These are phyloP conservation scores for Metschnikowia gelsemii DNA, from an alignment of 805 yeast genomes.

Conservation along the genomic window DNA sequence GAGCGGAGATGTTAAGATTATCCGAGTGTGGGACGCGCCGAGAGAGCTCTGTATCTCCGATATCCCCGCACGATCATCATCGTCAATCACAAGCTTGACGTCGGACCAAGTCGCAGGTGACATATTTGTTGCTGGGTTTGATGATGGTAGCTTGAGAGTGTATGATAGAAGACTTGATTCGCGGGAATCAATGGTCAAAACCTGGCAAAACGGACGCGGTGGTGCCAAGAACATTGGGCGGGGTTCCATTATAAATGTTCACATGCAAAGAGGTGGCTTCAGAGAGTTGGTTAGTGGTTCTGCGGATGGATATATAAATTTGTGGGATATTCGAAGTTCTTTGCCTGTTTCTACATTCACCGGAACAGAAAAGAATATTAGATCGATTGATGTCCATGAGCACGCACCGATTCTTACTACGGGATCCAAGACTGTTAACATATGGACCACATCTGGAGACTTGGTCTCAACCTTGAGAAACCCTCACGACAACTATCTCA, in stretches of 20 bases:
- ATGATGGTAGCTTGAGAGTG: slow-evolving; percentile 83
- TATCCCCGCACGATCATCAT: slow-evolving; percentile 87
- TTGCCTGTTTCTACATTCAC: slow-evolving; percentile 68
- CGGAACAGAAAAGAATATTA: slow-evolving; percentile 52
- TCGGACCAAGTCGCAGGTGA: slow-evolving; percentile 96
- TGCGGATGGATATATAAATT: slow-evolving; percentile 73
- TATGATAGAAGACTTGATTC: slow-evolving; percentile 87
- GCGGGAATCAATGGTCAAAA: slow-evolving; percentile 78
- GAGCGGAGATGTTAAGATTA: slow-evolving; percentile 92
- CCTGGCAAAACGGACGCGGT: slow-evolving; percentile 55
- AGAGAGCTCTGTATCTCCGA: slow-evolving; percentile 83
- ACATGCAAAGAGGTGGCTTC: slow-evolving; percentile 95
- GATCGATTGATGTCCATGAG: slow-evolving; percentile 83
- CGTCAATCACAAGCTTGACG: slow-evolving; percentile 84
- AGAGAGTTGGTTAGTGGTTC: slow-evolving; percentile 86
- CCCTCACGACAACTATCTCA: slow-evolving; percentile 44
- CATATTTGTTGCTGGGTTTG: slow-evolving; percentile 86
- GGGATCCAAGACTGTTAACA: slow-evolving; percentile 73
- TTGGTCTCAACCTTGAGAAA: slow-evolving; percentile 59
- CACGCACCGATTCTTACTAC: slow-evolving; percentile 95
- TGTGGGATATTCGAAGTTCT: slow-evolving; percentile 86
- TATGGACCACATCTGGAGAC: slow-evolving; percentile 87
- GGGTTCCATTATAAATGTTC: slow-evolving; percentile 71
- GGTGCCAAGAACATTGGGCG: slow-evolving; percentile 33
- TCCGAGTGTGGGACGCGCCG: slow-evolving; percentile 95